These are phyloP conservation scores for Tylopilus intermedius DNA, from an alignment of 768 basidiomycete genomes.

Conservation along the genomic window DNA sequence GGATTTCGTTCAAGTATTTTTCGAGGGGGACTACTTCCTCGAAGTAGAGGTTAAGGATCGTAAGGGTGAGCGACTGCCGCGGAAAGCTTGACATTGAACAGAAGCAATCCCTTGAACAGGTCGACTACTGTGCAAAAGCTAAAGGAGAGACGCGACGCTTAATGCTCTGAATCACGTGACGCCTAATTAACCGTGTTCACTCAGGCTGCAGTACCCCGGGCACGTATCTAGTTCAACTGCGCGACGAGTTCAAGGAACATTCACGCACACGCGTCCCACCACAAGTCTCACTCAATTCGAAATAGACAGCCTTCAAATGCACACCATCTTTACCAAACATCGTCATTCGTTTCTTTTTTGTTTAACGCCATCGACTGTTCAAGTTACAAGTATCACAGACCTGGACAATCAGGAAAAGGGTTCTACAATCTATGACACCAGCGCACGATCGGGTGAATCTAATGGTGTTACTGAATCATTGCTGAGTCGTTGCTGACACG, in stretches of 20 bases:
- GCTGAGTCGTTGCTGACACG: not conserved
- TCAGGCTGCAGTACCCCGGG: too few species aligned
- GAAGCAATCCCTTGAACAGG: not conserved
- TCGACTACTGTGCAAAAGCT: too few species aligned
- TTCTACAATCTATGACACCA: not conserved
- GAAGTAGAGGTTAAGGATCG: constrained; percentile 44
- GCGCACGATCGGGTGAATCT: too few species aligned
- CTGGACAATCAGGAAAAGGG: not conserved
- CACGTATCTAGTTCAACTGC: too few species aligned
- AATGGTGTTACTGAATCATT: not conserved
- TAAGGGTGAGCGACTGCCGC: constrained; percentile 19
- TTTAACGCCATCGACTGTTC: not conserved
- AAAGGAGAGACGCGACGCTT: too few species aligned
- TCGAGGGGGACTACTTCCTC: constrained; percentile 35
- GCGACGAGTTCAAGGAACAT: too few species aligned
- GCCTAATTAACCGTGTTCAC: too few species aligned
- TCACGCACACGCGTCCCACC: not conserved
- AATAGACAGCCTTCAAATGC: too few species aligned
- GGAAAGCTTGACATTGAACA: constrained; percentile 2
- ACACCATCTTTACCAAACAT: not conserved
- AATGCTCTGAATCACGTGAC: too few species aligned
- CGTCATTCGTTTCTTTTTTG: not conserved
- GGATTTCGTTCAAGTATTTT: constrained; percentile 37
- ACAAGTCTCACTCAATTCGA: too few species aligned
- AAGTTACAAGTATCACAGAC: not conserved